Base-by-base conservation (phyloP, 75 land plant genomes). In the Sequoiadendron giganteum region DNA sequence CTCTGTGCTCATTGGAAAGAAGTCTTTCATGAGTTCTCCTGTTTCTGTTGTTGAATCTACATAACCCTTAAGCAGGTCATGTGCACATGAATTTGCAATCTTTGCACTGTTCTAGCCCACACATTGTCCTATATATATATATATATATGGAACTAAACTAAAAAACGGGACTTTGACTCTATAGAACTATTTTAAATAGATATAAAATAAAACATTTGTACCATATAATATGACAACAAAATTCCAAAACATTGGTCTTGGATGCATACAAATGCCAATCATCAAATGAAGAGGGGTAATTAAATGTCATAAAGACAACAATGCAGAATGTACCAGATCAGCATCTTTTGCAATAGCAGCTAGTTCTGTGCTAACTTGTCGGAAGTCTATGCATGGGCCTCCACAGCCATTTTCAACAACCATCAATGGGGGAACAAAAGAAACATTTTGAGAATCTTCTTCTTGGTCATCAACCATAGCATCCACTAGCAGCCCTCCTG, bases 341-440 rank as follows among this genome's bases (percentile, higher is more conserved):
- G 99, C 97, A 52, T 97, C 99, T 86, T 95, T 93, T n/a, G 99
- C 99, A 18, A 94, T 91, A 73, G 93, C 94, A 78, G 99, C 99
- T 83, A 98, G 91, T 88, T 98, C 99, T 39, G 97, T 94, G 95
- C 99, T 98, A 84, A 98, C 99, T 88, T 97, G 99, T 52, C 99
- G 93, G 72, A 98, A 91, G 89, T 98, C 99, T 65, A 98, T 90
- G 88, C 99, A 98, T 28, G 99, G 99, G 56, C 98, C 93, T 40
- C 99, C 99, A 90, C 97, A 97, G 30, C 99, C 99, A 93, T 95
- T 98, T 87, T 96, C 98, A 55, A 95, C 99, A 36, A 97, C 99
- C 94, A 96, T 97, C 88, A 98, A 83, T 28, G 87, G 83, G n/a
- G 99, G 99, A 45, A 95, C 95, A 16, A 90, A 90, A 48, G 93